Percentiles rank a stretch among this genome's conserved stretches.
phyloP scores from a whole-genome alignment of 768 basidiomycete species.

The Terana coerulea region DNA sequence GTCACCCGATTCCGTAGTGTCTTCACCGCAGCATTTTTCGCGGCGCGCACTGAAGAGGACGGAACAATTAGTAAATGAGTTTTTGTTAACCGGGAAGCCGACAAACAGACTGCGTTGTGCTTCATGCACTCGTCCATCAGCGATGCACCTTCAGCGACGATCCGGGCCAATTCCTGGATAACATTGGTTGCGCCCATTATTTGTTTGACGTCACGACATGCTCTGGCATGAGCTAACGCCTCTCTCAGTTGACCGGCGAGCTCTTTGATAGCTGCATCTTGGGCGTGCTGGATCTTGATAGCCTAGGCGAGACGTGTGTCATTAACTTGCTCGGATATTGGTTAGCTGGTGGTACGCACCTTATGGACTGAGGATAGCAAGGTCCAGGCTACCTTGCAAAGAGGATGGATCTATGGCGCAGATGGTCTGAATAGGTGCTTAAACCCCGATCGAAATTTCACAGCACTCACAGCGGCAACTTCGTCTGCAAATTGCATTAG shows the following conservation, averaged over 20 bases:
- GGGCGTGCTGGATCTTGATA: background rate
- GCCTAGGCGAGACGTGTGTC: background rate
- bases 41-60: background rate
- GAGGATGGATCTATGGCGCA: constrained; percentile 8
- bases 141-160: constrained; percentile 5
- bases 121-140: constrained; percentile 12
- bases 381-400: constrained; percentile 13
- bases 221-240: background rate
- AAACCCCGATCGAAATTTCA: too few species aligned
- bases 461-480: constrained; percentile 5
- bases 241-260: constrained; percentile 1
- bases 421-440: too few species aligned
- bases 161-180: constrained; percentile 3
- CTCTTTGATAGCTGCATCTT: background rate
- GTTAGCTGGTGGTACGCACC: background rate
- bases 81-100: background rate
- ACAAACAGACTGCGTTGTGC: background rate
- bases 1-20: background rate
- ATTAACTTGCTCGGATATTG: background rate
- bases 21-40: background rate
- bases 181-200: constrained; percentile 1
- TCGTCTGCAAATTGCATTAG: constrained; percentile 6
- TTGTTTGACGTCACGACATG: constrained; percentile 3
- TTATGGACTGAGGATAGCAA: constrained; percentile 10
- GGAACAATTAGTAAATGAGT: background rate